Evolutionary conservation across 139 green algal genomes (phyloP).

Genomic region (Chlamydomonas sphaeroides): DNA sequence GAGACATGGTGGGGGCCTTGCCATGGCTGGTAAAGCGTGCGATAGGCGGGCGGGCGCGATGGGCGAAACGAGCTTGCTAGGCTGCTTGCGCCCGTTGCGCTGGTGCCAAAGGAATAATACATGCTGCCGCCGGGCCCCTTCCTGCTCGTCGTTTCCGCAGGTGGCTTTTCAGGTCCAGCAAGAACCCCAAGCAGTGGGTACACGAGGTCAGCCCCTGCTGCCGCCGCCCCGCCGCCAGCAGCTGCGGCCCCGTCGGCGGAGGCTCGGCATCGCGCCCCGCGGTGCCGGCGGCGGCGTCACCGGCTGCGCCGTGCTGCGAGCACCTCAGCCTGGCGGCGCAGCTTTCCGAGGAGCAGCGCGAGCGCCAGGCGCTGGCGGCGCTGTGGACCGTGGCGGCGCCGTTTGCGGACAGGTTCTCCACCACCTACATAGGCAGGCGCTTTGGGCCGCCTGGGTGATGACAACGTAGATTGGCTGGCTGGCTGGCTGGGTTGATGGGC

Average conservation of each 20-base stretch:
- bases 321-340: slow-evolving; percentile 26
- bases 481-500: too few relatives aligned
- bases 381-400: slow-evolving; percentile 24
- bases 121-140: too few relatives aligned
- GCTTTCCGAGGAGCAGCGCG: neutral
- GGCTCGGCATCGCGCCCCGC: neutral
- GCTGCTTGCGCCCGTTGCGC: too few relatives aligned
- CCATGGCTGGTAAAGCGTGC: too few relatives aligned
- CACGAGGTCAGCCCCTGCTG: slow-evolving; percentile 25
- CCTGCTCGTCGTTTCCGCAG: too few relatives aligned
- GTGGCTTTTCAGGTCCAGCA: slow-evolving; percentile 52
- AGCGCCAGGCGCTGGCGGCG: neutral
- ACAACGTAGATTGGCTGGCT: too few relatives aligned
- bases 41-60: too few relatives aligned
- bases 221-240: neutral
- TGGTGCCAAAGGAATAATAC: too few relatives aligned
- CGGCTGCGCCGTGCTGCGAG: neutral
- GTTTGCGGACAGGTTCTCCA: slow-evolving; percentile 35
- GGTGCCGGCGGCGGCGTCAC: neutral
- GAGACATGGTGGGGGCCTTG: too few relatives aligned
- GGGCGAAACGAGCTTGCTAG: too few relatives aligned
- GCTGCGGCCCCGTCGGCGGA: neutral
- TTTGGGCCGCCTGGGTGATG: slow-evolving; percentile 30
- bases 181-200: slow-evolving; percentile 42
- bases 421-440: slow-evolving; percentile 14